These are phyloP conservation scores for Trypanosoma grayi DNA, from an alignment of 208 protist species.

Conservation along the genomic window DNA sequence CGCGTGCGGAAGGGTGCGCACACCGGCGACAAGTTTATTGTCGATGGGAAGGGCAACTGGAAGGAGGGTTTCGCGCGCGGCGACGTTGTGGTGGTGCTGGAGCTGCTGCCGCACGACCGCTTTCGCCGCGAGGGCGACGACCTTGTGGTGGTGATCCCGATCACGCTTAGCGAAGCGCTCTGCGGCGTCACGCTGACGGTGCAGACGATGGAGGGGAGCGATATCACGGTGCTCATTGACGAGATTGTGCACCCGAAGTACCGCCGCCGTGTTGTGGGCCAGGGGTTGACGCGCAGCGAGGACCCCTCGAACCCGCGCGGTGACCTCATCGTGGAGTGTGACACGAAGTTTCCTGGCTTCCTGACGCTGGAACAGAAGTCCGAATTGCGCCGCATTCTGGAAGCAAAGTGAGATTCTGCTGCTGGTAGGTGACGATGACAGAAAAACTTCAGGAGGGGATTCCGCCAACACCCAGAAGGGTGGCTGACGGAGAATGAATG, in stretches of 20 bases:
- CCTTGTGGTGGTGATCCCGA: slow-evolving; percentile 56
- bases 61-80: slow-evolving; percentile 54
- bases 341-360: slow-evolving; percentile 77
- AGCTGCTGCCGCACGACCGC: slow-evolving; percentile 61
- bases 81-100: slow-evolving; percentile 67
- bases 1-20: slow-evolving; percentile 68
- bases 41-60: slow-evolving; percentile 65
- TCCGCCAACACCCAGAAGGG: too few relatives aligned
- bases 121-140: slow-evolving; percentile 87
- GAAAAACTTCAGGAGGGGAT: too few relatives aligned
- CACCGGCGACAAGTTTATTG: slow-evolving; percentile 57
- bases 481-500: too few relatives aligned
- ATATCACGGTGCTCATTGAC: slow-evolving; percentile 77
- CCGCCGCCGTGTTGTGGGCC: slow-evolving; percentile 66
- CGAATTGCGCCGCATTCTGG: slow-evolving; percentile 75
- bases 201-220: slow-evolving; percentile 73
- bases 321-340: slow-evolving; percentile 80
- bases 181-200: slow-evolving; percentile 83
- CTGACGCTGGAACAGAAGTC: slow-evolving; percentile 86
- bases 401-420: slow-evolving; percentile 34
- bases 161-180: slow-evolving; percentile 79
- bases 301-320: slow-evolving; percentile 45
- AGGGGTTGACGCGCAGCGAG: slow-evolving; percentile 48
- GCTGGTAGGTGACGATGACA: too few relatives aligned
- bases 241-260: slow-evolving; percentile 86